Conservation (phyloP, 345 rosid genomes). For the Salix suchowensis region DNA sequence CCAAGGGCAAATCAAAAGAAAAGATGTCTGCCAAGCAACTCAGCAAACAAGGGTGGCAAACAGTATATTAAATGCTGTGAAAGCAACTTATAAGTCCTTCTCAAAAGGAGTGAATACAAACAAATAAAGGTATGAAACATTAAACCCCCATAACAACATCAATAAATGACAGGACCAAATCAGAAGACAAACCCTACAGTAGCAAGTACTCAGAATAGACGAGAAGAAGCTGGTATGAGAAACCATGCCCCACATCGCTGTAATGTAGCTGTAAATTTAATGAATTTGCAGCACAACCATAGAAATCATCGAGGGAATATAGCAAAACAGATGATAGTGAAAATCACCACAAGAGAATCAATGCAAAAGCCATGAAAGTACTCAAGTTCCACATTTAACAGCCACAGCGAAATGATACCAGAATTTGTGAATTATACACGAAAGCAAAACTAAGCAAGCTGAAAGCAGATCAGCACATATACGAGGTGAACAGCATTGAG, state of each 20-base stretch:
- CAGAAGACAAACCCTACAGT: slow-evolving; percentile 4
- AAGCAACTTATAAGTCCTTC: slow-evolving; percentile 27
- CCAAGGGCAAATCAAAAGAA: slow-evolving; percentile 13
- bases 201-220: slow-evolving; percentile 20
- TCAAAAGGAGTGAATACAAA: slow-evolving; percentile 32
- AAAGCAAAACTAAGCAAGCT: not conserved
- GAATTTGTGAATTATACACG: not conserved
- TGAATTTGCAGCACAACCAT: slow-evolving; percentile 12
- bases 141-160: slow-evolving; percentile 23
- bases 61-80: slow-evolving; percentile 34
- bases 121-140: slow-evolving; percentile 27
- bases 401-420: not conserved
- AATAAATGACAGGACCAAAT: slow-evolving; percentile 29
- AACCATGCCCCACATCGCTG: slow-evolving; percentile 29
- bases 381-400: slow-evolving; percentile 2
- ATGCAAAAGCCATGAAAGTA: slow-evolving; percentile 8
- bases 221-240: slow-evolving; percentile 17
- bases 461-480: not conserved
- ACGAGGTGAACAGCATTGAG: not conserved
- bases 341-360: not conserved
- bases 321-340: not conserved
- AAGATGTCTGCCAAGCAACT: slow-evolving; percentile 20
- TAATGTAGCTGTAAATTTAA: slow-evolving; percentile 34
- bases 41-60: slow-evolving; percentile 29
- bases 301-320: not conserved